Evolutionary conservation across 805 yeast genomes (phyloP).

Genomic region (Priceomyces melissophilus): DNA sequence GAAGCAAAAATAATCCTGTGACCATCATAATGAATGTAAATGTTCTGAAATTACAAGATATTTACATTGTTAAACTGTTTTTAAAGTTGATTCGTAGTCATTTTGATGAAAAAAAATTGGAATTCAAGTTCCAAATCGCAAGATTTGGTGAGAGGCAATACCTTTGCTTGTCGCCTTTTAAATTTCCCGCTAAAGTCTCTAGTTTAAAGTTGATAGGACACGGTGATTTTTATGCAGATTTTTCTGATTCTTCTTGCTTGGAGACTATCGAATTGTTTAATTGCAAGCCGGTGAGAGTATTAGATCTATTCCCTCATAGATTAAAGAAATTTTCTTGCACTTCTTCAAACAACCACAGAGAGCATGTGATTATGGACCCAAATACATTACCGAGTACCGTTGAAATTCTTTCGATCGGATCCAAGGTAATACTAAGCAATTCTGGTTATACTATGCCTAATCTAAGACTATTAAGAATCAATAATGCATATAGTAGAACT

Average conservation of each 20-base stretch:
- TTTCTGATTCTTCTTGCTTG: not conserved
- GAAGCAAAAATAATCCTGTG: not conserved
- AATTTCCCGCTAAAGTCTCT: not conserved
- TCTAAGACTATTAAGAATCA: not conserved
- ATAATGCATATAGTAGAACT: constrained; percentile 1
- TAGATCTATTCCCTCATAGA: constrained; percentile 1
- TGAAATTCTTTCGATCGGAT: not conserved
- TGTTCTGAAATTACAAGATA: not conserved
- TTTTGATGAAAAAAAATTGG: not conserved
- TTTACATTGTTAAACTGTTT: not conserved
- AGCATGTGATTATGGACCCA: constrained; percentile 2
- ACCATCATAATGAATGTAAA: not conserved
- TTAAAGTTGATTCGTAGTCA: not conserved
- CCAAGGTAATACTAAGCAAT: not conserved
- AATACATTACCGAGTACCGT: not conserved
- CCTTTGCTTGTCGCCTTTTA: not conserved
- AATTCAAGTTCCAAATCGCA: not conserved
- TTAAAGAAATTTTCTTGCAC: constrained; percentile 1
- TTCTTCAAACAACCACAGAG: not conserved
- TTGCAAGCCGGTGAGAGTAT: constrained; percentile 1
- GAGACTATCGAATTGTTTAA: constrained; percentile 2
- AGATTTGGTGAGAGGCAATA: not conserved
- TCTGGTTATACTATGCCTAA: constrained; percentile 4
- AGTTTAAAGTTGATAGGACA: not conserved
- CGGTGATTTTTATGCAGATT: not conserved